These are phyloP conservation scores for Monilinia fructigena DNA, from an alignment of 2,329 filamentous ascomycete genomes.

Conservation along the genomic window DNA sequence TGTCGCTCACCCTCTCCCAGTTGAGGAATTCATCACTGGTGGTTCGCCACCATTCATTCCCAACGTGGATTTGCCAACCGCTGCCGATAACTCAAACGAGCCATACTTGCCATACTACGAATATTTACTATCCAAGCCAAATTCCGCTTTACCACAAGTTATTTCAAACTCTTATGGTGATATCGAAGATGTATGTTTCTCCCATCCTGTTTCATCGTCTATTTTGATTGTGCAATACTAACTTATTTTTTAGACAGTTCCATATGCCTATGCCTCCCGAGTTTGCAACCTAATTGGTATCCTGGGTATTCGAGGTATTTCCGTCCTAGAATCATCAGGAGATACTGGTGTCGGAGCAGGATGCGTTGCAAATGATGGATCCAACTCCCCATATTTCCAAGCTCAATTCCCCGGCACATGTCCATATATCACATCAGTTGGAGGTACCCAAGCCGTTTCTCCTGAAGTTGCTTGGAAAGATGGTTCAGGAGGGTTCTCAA, in stretches of 20 bases:
- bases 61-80: conserved; percentile 40
- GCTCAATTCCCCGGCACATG: conserved; percentile 54
- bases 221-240: neutral
- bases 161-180: conserved; percentile 59
- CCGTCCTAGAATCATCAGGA: conserved; percentile 52
- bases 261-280: conserved; percentile 50
- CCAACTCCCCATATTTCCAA: conserved; percentile 52
- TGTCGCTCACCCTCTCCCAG: conserved; percentile 52
- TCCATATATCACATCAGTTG: conserved; percentile 38
- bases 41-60: conserved; percentile 54
- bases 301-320: conserved; percentile 53
- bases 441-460: conserved; percentile 31
- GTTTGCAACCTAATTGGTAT: conserved; percentile 55
- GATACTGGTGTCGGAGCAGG: conserved; percentile 50
- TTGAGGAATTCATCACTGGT: conserved; percentile 56
- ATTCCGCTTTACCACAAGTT: conserved; percentile 51
- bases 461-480: conserved; percentile 46
- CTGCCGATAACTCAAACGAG: conserved; percentile 48
- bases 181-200: conserved; percentile 46
- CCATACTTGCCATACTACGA: conserved; percentile 58
- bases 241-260: conserved; percentile 45
- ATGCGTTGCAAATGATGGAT: conserved; percentile 56
- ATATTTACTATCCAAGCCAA: conserved; percentile 48
- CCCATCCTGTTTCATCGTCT: neutral
- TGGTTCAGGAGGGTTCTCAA: conserved; percentile 54